Evolutionary conservation across 2,329 filamentous ascomycete species (phyloP), one percentile per base, ranked within the genome.

Genomic region (Pyricularia sp.): DNA sequence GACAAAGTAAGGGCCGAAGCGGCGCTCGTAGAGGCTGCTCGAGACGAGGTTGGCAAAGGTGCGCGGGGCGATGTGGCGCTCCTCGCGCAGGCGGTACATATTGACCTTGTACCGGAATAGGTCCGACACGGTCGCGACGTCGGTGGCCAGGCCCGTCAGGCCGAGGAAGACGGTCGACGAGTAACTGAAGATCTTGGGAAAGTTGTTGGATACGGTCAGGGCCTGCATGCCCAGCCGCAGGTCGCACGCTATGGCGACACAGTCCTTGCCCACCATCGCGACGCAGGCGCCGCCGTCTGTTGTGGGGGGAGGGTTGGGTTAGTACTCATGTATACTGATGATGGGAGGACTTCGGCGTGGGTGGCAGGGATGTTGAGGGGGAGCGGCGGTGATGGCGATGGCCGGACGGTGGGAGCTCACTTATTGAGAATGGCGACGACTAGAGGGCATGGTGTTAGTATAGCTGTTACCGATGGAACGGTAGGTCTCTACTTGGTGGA

Each of bases 21-120:
- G 89, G 77, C 88, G 88, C 88, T 99, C 95, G 83, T 99, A 99
- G 77, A 99, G 86, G 74, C 89, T 92, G 74, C 88, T 92, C 76
- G 89, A 92, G 76, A 99, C 94, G 73, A 99, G 88, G 85, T 99
- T 97, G 80, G 95, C 94, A 82, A 99, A 93, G 70, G 95, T 99
- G 79, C 92, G 88, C 64, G 95, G 95, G 69, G 92, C 90, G 81
- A 99, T 98, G 84, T 93, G 87, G 78, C 95, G 93, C 86, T 99
- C 95, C 86, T 99, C 95, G 77, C 95, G 92, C 77, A 99, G 88
- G 73, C 95, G 92, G 88, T 99, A 99, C 92, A 99, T 96, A 88
- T 99, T 99, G 81, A 97, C 93, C 87, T 99, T 99, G 89, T 97
- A 98, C 78, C 95, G 93, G 88, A 99, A 97, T 74, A 98, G 90